phyloP scores from a whole-genome alignment of 2,329 filamentous ascomycete genomes.

The Scytalidium sp. region DNA sequence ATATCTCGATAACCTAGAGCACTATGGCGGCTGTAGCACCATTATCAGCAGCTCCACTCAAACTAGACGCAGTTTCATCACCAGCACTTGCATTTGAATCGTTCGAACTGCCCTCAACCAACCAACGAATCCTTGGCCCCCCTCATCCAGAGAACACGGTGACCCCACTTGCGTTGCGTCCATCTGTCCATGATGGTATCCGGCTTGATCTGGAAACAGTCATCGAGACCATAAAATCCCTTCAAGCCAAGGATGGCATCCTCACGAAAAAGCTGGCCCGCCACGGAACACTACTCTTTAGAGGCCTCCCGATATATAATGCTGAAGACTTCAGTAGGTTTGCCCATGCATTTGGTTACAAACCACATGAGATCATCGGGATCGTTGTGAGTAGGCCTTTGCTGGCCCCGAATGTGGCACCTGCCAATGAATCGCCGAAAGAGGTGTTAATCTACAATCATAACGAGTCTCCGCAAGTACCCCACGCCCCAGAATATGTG shows the following conservation, averaged over 20 bases:
- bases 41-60: constrained; percentile 13
- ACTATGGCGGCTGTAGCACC: constrained; percentile 2
- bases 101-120: constrained; percentile 36
- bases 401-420: constrained; percentile 40
- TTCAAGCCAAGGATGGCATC: constrained; percentile 30
- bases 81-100: constrained; percentile 29
- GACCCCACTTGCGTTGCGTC: constrained; percentile 36
- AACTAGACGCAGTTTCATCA: constrained; percentile 15
- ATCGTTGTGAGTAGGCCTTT: constrained; percentile 44
- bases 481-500: constrained; percentile 48
- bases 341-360: constrained; percentile 45
- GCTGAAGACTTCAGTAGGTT: constrained; percentile 46
- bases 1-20: not conserved
- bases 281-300: constrained; percentile 45
- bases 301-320: constrained; percentile 40
- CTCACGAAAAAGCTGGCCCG: constrained; percentile 38
- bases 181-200: constrained; percentile 20
- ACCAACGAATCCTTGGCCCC: constrained; percentile 36
- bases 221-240: constrained; percentile 33
- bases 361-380: constrained; percentile 47
- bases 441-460: constrained; percentile 47
- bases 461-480: constrained; percentile 48
- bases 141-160: constrained; percentile 35
- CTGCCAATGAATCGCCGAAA: constrained; percentile 46
- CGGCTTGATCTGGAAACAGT: constrained; percentile 29